Percentiles rank a stretch among this genome's conserved stretches.
phyloP scores from a whole-genome alignment of 257 asterid species.

The Mitragyna speciosa region DNA sequence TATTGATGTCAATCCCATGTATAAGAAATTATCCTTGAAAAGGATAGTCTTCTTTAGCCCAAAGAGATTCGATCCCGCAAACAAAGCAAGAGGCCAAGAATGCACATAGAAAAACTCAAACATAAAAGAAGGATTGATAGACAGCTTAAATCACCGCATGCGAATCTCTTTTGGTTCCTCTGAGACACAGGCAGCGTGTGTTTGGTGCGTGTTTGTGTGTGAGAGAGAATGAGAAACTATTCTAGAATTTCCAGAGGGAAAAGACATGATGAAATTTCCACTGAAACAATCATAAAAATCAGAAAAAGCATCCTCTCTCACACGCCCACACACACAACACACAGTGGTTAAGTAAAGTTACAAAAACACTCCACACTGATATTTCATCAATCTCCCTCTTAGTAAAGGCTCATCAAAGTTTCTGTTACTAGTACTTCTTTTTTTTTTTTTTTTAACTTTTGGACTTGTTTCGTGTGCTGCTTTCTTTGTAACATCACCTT shows the following conservation, averaged over 20 bases:
- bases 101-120: conserved; percentile 24
- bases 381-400: conserved; percentile 2
- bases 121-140: conserved; percentile 25
- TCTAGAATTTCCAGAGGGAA: not conserved
- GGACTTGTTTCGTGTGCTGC: conserved; percentile 33
- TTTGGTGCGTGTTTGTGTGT: too few relatives aligned
- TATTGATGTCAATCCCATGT: not conserved
- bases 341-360: conserved; percentile 25
- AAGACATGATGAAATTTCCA: not conserved
- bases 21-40: not conserved
- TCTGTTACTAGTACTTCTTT: not conserved
- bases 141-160: conserved; percentile 51
- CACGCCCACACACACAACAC: conserved; percentile 9
- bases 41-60: conserved; percentile 24
- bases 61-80: conserved; percentile 26
- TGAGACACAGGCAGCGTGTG: conserved; percentile 1
- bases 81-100: conserved; percentile 25
- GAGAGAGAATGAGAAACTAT: not conserved
- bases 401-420: not conserved
- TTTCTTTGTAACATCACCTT: conserved; percentile 24
- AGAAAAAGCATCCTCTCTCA: conserved; percentile 22
- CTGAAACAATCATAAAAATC: conserved; percentile 22
- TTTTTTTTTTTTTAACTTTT: conserved; percentile 17
- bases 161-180: conserved; percentile 42
- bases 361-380: conserved; percentile 31